Percentiles rank a stretch among this genome's conserved stretches.
Evolutionary conservation across 495 filamentous ascomycete genomes (phyloP).

Genomic region (Antarctomyces pellizariae): DNA sequence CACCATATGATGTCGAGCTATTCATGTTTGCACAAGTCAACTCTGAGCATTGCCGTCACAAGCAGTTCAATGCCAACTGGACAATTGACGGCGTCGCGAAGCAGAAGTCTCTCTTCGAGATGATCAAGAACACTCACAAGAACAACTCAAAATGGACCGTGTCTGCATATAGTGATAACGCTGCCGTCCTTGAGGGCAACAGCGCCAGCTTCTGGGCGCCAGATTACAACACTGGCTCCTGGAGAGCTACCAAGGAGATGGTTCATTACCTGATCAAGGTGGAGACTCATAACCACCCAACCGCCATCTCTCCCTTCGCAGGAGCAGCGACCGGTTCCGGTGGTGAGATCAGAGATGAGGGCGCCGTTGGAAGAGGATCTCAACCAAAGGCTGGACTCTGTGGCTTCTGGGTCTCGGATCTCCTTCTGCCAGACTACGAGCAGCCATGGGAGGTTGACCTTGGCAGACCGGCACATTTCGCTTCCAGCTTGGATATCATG

Average conservation of each 20-base stretch:
- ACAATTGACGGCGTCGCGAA: conserved; percentile 79
- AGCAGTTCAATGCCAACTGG: conserved; percentile 92
- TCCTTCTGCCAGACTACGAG: conserved; percentile 57
- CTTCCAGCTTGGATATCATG: conserved; percentile 90
- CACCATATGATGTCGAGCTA: conserved; percentile 66
- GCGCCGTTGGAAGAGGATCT: conserved; percentile 79
- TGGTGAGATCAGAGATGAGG: conserved; percentile 87
- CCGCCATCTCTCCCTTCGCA: conserved; percentile 69
- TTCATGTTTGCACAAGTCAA: conserved; percentile 99
- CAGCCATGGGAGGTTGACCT: conserved; percentile 82
- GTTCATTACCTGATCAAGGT: conserved; percentile 87
- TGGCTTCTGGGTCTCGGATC: conserved; percentile 85
- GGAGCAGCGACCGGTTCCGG: conserved; percentile 89
- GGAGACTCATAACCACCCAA: conserved; percentile 95
- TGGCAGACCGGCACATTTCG: conserved; percentile 76
- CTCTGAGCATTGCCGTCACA: conserved; percentile 52
- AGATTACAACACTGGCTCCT: conserved; percentile 58
- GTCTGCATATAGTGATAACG: conserved; percentile 94
- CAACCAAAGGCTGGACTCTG: conserved; percentile 79
- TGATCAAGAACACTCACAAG: conserved; percentile 89
- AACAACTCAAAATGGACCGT: conserved; percentile 53
- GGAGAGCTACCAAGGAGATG: conserved; percentile 66
- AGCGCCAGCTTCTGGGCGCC: conserved; percentile 66
- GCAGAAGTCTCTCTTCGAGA: conserved; percentile 60
- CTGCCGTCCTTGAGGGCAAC: conserved; percentile 67